These are phyloP conservation scores for Ophiostoma ulmi DNA, from an alignment of 2,329 filamentous ascomycete genomes.

Conservation along the genomic window DNA sequence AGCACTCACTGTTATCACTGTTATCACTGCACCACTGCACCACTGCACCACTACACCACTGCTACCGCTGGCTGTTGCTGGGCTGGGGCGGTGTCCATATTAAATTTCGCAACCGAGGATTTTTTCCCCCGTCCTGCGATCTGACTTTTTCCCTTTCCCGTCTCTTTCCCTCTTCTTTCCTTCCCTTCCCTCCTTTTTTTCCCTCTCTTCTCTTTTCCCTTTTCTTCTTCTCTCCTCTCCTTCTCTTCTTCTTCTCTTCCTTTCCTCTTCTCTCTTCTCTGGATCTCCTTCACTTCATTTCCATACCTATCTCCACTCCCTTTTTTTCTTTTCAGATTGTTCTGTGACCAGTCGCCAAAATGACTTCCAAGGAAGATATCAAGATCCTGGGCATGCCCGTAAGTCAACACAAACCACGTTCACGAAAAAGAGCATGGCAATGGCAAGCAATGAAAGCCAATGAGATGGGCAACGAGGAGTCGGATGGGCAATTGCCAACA, in stretches of 20 bases:
- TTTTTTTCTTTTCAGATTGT: conserved; percentile 35
- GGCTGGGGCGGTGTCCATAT: conserved; percentile 22
- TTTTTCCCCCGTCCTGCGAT: conserved; percentile 33
- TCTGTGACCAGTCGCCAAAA: conserved; percentile 47
- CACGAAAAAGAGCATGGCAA: neutral
- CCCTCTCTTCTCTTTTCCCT: conserved; percentile 9
- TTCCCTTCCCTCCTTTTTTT: conserved; percentile 4
- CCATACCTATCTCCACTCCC: conserved; percentile 34
- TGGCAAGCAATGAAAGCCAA: neutral
- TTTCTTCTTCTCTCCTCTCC: conserved; percentile 15
- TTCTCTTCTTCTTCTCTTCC: conserved; percentile 16
- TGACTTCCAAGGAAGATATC: conserved; percentile 51
- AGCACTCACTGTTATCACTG: neutral
- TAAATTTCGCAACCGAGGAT: conserved; percentile 32
- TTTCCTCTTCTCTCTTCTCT: conserved; percentile 20
- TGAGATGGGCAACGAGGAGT: neutral
- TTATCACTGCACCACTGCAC: too few relatives aligned
- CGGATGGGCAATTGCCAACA: neutral
- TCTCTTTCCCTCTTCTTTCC: conserved; percentile 16
- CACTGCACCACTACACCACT: neutral
- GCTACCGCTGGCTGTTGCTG: conserved; percentile 14
- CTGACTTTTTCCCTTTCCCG: conserved; percentile 33
- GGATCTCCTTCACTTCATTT: conserved; percentile 32
- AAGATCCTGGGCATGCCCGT: conserved; percentile 65
- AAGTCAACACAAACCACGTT: conserved; percentile 36